These are phyloP conservation scores for Rugonectria rugulosa DNA, from an alignment of 2,329 filamentous ascomycete species.

Conservation along the genomic window DNA sequence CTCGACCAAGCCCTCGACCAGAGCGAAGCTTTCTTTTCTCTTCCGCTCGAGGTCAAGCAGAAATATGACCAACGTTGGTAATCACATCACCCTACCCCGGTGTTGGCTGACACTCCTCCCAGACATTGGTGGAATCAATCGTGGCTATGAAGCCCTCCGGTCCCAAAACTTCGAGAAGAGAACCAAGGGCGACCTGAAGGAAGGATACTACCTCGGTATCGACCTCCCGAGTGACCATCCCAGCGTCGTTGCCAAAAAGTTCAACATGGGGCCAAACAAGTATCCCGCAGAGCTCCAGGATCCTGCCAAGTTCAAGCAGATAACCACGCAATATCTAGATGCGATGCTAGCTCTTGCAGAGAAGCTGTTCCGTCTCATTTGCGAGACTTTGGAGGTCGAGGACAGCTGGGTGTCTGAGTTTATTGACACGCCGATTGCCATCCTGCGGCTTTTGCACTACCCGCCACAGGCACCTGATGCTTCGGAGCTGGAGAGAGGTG, in stretches of 20 bases:
- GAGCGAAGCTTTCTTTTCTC: conserved; percentile 4
- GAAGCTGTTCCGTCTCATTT: conserved; percentile 6
- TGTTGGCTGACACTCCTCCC: background rate
- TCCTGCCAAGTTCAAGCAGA: background rate
- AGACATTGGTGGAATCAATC: conserved; percentile 8
- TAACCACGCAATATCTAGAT: conserved; percentile 4
- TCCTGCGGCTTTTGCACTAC: conserved; percentile 19
- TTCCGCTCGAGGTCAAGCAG: conserved; percentile 9
- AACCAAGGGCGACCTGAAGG: conserved; percentile 16
- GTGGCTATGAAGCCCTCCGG: conserved; percentile 19
- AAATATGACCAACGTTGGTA: conserved; percentile 15
- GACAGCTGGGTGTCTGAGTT: conserved; percentile 15
- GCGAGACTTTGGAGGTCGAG: background rate
- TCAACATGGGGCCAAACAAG: conserved; percentile 20
- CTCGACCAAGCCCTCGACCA: conserved; percentile 8
- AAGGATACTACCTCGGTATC: conserved; percentile 14
- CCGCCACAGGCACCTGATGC: conserved; percentile 15
- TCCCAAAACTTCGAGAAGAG: conserved; percentile 23
- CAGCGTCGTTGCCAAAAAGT: conserved; percentile 6
- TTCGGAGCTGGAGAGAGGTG: conserved; percentile 19
- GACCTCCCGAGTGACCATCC: conserved; percentile 13
- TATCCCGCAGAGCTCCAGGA: conserved; percentile 13
- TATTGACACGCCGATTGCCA: conserved; percentile 18
- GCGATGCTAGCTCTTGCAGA: conserved; percentile 1
- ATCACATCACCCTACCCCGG: no score